Evolutionary conservation across 495 filamentous ascomycete genomes (phyloP).

Genomic region (Neurospora terricola): DNA sequence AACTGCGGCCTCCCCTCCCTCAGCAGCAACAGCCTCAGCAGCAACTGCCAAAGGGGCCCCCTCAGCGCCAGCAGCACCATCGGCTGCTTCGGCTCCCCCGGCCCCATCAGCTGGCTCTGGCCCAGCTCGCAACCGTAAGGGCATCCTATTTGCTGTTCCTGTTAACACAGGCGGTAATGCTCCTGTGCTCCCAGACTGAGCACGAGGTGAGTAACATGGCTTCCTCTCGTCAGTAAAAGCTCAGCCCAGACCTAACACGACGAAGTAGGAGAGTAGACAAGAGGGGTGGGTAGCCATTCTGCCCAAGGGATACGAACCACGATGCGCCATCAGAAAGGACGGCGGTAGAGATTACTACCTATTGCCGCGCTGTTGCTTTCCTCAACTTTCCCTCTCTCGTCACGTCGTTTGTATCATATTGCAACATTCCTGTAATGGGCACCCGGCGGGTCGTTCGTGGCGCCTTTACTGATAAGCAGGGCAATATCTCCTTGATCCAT

Average conservation of each 20-base stretch:
- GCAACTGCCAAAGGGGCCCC: not conserved
- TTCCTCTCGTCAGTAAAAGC: not conserved
- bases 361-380: constrained; percentile 2
- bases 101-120: not conserved
- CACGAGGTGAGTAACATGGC: not conserved
- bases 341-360: constrained; percentile 26
- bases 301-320: constrained; percentile 21
- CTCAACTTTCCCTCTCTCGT: not conserved
- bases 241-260: not conserved
- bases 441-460: constrained; percentile 50
- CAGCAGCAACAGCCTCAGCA: not conserved
- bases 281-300: not conserved
- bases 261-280: not conserved
- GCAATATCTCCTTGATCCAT: constrained; percentile 57
- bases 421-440: not conserved
- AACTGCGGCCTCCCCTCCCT: not conserved
- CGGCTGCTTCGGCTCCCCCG: not conserved
- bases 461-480: constrained; percentile 64
- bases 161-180: not conserved
- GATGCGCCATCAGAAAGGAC: constrained; percentile 15
- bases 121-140: not conserved
- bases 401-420: not conserved
- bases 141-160: not conserved
- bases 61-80: not conserved
- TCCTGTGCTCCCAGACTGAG: not conserved